A percentile compares a stretch with the other conserved stretches of the same genome.
Conservation (phyloP, 352 stramenopile species). For the Globisporangium iwayamae region DNA sequence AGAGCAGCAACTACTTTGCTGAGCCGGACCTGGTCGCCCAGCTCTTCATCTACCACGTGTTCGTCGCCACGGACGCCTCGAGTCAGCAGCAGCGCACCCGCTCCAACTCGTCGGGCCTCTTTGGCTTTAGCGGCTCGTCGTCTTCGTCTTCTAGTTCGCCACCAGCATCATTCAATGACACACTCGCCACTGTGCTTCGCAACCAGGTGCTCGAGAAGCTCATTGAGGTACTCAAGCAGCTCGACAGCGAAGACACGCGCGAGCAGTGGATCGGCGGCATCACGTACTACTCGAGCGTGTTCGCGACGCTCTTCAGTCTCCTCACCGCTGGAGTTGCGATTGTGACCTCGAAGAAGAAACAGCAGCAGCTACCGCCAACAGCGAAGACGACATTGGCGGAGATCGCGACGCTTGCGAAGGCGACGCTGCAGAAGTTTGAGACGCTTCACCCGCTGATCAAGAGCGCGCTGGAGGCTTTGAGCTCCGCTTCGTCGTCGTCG, state of each 20-base stretch:
- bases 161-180: neutral
- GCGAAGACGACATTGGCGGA: constrained; percentile 15
- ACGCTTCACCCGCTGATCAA: constrained; percentile 35
- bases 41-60: constrained; percentile 42
- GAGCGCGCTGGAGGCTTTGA: constrained; percentile 31
- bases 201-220: constrained; percentile 31
- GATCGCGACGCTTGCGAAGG: constrained; percentile 7
- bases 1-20: constrained; percentile 79
- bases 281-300: constrained; percentile 65
- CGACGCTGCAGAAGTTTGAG: constrained; percentile 24
- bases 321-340: constrained; percentile 39
- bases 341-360: constrained; percentile 16
- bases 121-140: constrained; percentile 2
- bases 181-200: constrained; percentile 19
- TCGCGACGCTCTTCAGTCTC: constrained; percentile 48
- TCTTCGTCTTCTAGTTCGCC: neutral
- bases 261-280: constrained; percentile 58
- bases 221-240: constrained; percentile 10
- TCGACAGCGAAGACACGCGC: constrained; percentile 9
- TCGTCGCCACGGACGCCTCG: constrained; percentile 16
- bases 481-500: neutral
- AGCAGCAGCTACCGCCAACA: neutral
- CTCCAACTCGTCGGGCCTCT: constrained; percentile 8
- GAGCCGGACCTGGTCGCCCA: constrained; percentile 62
- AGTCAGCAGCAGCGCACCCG: constrained; percentile 4